Percentiles rank a stretch among this genome's conserved stretches.
phyloP scores from a whole-genome alignment of 768 basidiomycete species.

The Kwoniella botswanensis region DNA sequence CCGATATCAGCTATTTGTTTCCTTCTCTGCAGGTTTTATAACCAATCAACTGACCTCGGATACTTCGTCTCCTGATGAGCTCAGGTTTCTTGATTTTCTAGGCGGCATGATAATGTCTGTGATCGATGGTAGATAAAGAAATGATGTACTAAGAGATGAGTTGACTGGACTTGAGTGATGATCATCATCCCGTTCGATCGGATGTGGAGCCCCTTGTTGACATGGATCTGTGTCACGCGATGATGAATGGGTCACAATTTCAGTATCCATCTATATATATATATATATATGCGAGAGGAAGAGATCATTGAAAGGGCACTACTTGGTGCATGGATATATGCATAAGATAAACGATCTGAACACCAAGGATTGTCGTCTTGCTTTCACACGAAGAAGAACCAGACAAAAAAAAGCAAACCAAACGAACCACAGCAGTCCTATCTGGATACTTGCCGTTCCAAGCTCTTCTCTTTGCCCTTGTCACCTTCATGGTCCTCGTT shows the following conservation, averaged over 20 bases:
- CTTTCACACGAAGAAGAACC: too few species aligned
- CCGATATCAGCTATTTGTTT: neutral
- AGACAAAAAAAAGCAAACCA: too few species aligned
- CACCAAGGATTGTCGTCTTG: too few species aligned
- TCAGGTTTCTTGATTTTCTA: neutral
- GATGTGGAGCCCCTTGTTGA: neutral
- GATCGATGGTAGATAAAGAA: neutral
- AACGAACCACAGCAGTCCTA: too few species aligned
- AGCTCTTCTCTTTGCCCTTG: too few species aligned
- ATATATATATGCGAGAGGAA: too few species aligned
- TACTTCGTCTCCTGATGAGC: conserved; percentile 9
- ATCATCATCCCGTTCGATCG: neutral
- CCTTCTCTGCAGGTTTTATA: neutral
- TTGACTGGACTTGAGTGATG: neutral
- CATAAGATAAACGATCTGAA: too few species aligned
- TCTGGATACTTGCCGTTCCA: too few species aligned
- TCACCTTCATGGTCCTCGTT: too few species aligned
- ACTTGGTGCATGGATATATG: too few species aligned
- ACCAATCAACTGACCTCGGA: neutral
- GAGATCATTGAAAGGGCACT: too few species aligned
- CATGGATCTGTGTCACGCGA: neutral
- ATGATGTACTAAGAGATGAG: neutral
- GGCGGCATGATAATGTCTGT: neutral
- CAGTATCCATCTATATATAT: neutral
- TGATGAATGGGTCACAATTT: neutral